phyloP scores from a whole-genome alignment of 2,329 filamentous ascomycete genomes.

The Curvularia sp. region DNA sequence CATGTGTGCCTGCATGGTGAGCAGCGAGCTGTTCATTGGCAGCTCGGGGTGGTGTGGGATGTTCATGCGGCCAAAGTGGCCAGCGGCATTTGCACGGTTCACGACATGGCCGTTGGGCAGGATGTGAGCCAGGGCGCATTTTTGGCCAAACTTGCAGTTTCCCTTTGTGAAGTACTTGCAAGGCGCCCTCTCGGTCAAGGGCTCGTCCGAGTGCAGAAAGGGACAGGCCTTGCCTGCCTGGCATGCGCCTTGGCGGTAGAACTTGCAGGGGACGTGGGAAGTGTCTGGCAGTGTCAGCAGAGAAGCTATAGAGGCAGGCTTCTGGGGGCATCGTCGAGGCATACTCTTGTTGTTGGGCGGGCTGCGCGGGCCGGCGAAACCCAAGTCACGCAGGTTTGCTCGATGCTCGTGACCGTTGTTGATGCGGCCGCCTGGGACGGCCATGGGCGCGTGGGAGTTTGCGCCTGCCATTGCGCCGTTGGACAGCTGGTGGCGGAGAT shows the following conservation, averaged over 20 bases:
- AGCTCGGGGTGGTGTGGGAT: constrained; percentile 71
- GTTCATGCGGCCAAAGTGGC: constrained; percentile 73
- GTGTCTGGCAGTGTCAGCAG: constrained; percentile 69
- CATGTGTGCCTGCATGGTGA: constrained; percentile 63
- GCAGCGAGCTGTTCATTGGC: constrained; percentile 76
- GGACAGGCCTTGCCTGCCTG: constrained; percentile 96
- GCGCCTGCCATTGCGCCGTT: constrained; percentile 46
- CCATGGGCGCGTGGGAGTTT: constrained; percentile 47
- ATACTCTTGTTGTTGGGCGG: constrained; percentile 60
- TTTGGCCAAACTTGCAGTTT: constrained; percentile 98
- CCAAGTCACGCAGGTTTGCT: constrained; percentile 48
- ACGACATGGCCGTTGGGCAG: constrained; percentile 91
- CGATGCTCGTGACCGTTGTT: constrained; percentile 41
- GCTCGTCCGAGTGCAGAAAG: constrained; percentile 91
- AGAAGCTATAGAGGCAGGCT: neutral
- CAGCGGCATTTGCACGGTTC: constrained; percentile 67
- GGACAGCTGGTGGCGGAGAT: constrained; percentile 39
- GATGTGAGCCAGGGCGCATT: constrained; percentile 96
- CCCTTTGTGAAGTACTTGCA: constrained; percentile 99
- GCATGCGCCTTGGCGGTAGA: constrained; percentile 95
- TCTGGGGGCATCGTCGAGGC: constrained; percentile 1
- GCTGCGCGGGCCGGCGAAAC: constrained; percentile 54
- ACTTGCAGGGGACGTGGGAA: constrained; percentile 98
- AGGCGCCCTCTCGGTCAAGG: constrained; percentile 79
- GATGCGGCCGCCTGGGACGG: constrained; percentile 47